A percentile compares a stretch with the other conserved stretches of the same genome.
These are phyloP conservation scores for Alternaria ethzedia DNA, from an alignment of 2,329 filamentous ascomycete genomes.

Conservation along the genomic window DNA sequence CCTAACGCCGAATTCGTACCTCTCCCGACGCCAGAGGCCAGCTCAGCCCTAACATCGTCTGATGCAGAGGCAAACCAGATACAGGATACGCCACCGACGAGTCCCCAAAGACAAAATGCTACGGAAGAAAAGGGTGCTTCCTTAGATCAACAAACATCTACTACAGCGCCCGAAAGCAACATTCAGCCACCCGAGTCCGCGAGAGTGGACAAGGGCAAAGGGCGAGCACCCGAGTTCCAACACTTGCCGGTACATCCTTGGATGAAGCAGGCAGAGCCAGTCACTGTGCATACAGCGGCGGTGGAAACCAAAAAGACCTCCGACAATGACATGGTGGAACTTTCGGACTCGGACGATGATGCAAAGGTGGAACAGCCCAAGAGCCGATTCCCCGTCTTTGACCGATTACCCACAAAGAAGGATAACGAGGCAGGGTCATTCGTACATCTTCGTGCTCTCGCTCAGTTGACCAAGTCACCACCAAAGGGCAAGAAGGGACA, in stretches of 20 bases:
- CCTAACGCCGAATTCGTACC: conserved; percentile 17
- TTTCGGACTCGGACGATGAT: conserved; percentile 65
- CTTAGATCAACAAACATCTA: not conserved
- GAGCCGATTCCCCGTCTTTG: conserved; percentile 63
- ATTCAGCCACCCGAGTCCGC: conserved; percentile 14
- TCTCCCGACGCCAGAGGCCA: conserved; percentile 45
- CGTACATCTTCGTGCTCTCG: conserved; percentile 73
- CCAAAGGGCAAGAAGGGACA: conserved; percentile 55
- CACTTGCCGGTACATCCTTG: conserved; percentile 40
- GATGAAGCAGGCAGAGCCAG: conserved; percentile 17
- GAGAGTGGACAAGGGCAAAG: conserved; percentile 65
- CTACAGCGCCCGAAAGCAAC: conserved; percentile 2
- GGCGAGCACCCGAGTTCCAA: conserved; percentile 57
- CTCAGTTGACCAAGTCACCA: conserved; percentile 70
- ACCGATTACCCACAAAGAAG: conserved; percentile 69
- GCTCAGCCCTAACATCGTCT: conserved; percentile 64
- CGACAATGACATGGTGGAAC: conserved; percentile 32
- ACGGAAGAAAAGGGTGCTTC: conserved; percentile 7
- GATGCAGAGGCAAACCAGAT: conserved; percentile 58
- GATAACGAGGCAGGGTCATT: conserved; percentile 69
- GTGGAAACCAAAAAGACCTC: conserved; percentile 6
- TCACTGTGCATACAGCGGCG: conserved; percentile 20
- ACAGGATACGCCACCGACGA: conserved; percentile 53
- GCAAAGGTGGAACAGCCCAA: conserved; percentile 65
- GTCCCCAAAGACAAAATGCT: conserved; percentile 43